Conservation (phyloP, 139 green algal genomes). For the Chlamydomonas schloesseri region DNA sequence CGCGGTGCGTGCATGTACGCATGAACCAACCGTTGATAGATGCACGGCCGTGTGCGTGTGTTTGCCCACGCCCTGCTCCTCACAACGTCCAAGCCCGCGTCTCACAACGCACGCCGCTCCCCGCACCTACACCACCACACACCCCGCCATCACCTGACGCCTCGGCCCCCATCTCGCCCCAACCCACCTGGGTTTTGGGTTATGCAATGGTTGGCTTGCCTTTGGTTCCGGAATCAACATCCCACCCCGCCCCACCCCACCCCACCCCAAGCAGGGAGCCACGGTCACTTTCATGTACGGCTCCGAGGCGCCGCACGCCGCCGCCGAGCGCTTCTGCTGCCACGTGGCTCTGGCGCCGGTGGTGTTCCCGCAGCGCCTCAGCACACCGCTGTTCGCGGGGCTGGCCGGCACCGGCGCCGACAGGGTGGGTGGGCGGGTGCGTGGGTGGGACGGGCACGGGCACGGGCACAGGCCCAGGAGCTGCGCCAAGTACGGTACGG, state of each 20-base stretch:
- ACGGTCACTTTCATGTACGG: neutral
- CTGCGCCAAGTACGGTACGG: no score
- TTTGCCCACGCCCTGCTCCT: no score
- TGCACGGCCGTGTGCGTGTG: neutral
- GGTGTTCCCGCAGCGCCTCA: constrained; percentile 11
- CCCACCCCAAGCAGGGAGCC: neutral
- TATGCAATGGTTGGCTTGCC: no score
- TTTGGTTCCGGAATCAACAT: no score
- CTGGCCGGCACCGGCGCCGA: neutral
- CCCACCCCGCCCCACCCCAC: neutral
- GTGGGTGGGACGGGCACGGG: no score
- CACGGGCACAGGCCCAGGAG: no score
- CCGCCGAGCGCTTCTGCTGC: neutral
- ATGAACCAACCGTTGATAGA: no score
- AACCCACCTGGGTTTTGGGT: neutral
- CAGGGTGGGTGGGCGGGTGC: neutral
- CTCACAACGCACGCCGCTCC: no score
- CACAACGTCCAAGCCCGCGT: no score
- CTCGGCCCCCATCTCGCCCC: neutral
- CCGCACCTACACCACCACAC: no score
- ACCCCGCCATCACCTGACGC: no score
- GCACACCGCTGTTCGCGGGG: neutral
- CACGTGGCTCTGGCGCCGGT: constrained; percentile 14
- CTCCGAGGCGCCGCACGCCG: neutral
- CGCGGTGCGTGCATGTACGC: neutral